Evolutionary conservation across 495 filamentous ascomycete species (phyloP).

Genomic region (Saxophila tyrrhenica): DNA sequence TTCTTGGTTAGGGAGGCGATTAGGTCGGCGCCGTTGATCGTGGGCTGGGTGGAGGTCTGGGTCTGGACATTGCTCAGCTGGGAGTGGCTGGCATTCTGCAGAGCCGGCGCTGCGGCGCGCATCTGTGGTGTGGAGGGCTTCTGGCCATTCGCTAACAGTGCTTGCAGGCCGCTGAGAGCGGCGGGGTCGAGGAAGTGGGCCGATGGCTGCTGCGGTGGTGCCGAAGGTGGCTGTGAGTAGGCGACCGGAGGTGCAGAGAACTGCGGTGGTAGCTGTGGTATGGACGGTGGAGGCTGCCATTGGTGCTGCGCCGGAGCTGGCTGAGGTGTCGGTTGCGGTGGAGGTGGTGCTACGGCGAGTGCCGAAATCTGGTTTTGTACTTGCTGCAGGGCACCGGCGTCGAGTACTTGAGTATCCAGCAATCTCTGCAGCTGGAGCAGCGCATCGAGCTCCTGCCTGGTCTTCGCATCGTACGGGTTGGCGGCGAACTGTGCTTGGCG

Average conservation of each 20-base stretch:
- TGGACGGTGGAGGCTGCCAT: slow-evolving; percentile 9
- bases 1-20: slow-evolving; percentile 14
- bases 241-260: slow-evolving; percentile 1
- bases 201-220: background rate
- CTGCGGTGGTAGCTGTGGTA: too few relatives aligned
- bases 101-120: slow-evolving; percentile 8
- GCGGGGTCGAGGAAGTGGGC: slow-evolving; percentile 7
- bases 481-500: slow-evolving; percentile 60
- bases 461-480: slow-evolving; percentile 58
- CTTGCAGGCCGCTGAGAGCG: slow-evolving; percentile 14
- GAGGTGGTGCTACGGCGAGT: slow-evolving; percentile 35
- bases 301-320: slow-evolving; percentile 13
- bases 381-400: slow-evolving; percentile 65
- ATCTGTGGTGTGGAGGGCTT: slow-evolving; percentile 20
- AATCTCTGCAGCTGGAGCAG: slow-evolving; percentile 76
- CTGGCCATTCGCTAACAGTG: slow-evolving; percentile 12
- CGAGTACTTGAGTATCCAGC: slow-evolving; percentile 60
- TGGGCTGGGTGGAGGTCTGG: slow-evolving; percentile 10
- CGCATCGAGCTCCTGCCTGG: slow-evolving; percentile 69
- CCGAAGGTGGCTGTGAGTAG: slow-evolving; percentile 6
- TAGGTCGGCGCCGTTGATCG: slow-evolving; percentile 10
- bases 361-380: slow-evolving; percentile 69
- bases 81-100: slow-evolving; percentile 10
- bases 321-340: slow-evolving; percentile 12
- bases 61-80: slow-evolving; percentile 16